A percentile compares a stretch with the other conserved stretches of the same genome.
phyloP scores from a whole-genome alignment of 495 filamentous ascomycete species.

The Hypomontagnella submonticulosa region DNA sequence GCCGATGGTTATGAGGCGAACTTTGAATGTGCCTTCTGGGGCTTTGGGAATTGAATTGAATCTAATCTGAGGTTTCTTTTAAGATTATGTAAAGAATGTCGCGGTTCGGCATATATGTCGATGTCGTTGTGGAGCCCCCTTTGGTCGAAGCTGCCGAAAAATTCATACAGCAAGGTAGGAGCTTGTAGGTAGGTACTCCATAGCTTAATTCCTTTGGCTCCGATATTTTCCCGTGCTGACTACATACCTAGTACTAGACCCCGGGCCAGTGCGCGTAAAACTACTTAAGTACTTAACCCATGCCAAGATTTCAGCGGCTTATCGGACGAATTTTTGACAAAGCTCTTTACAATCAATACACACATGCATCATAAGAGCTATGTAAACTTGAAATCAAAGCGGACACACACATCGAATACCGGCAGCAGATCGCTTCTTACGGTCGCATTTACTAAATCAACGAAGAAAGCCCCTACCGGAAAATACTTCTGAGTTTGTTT shows the following conservation, averaged over 20 bases:
- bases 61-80: background rate
- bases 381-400: too few species aligned
- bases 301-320: background rate
- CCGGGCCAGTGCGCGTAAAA: too few species aligned
- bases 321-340: constrained; percentile 20
- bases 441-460: background rate
- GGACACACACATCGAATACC: background rate
- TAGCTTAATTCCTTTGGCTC: background rate
- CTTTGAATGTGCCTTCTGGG: background rate
- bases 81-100: background rate
- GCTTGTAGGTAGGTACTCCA: too few species aligned
- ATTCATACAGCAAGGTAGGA: too few species aligned
- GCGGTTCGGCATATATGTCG: too few species aligned
- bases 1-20: constrained; percentile 4
- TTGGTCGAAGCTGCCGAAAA: background rate
- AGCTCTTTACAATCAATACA: constrained; percentile 1
- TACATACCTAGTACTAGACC: too few species aligned
- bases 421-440: background rate
- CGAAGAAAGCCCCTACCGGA: background rate
- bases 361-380: background rate
- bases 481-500: background rate
- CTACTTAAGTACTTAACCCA: background rate
- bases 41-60: background rate
- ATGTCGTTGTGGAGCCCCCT: constrained; percentile 7
- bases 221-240: constrained; percentile 12